Evolutionary conservation across 257 asterid species (phyloP), one percentile per base, ranked within the genome.

Genomic region (Linaria vulgaris): DNA sequence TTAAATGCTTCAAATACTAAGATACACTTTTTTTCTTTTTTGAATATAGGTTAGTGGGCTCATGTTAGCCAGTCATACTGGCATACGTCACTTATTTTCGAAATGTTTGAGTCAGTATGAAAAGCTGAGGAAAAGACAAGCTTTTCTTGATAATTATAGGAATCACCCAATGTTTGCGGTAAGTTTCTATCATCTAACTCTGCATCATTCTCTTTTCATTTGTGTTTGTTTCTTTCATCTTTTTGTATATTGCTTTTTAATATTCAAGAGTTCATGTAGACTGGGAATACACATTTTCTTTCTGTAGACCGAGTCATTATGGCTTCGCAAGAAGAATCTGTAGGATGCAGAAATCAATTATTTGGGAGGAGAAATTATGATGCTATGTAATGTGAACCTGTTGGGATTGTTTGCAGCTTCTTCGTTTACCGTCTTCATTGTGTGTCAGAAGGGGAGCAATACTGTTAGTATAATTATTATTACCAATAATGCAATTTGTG

Each of bases 41-140:
- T 70, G 24, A 16, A 43, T 0, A 70, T 69, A 94, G 99, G 99
- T 94, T 63, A 94, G 96, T 63, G 99, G 99, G 58, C 91, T 94
- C 72, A 94, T 94, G 97, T 84, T 94, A 57, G 99, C 99, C 62
- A 94, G 99, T 76, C 96, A 94, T 72, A 94, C 99, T 72, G 96
- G 99, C 61, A 90, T 94, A 73, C 99, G 99, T 55, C 99, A 94
- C 79, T 83, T 94, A 79, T 94, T 94, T 74, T 78, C 95, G 74
- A 90, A 90, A 79, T 90, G 96, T 63, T 78, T 94, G 92, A 86
- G 91, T 85, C 99, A 94, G 77, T 94, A 94, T 69, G 97, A 90
- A 70, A 90, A 90, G 77, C 75, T 94, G 86, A 82, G 99, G 77
- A 94, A 94, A 85, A 84, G 97, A 68, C 97, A 90, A 83, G 99